Evolutionary conservation across 1,139 yeast species (phyloP).

Genomic region (Lodderomyces theae): DNA sequence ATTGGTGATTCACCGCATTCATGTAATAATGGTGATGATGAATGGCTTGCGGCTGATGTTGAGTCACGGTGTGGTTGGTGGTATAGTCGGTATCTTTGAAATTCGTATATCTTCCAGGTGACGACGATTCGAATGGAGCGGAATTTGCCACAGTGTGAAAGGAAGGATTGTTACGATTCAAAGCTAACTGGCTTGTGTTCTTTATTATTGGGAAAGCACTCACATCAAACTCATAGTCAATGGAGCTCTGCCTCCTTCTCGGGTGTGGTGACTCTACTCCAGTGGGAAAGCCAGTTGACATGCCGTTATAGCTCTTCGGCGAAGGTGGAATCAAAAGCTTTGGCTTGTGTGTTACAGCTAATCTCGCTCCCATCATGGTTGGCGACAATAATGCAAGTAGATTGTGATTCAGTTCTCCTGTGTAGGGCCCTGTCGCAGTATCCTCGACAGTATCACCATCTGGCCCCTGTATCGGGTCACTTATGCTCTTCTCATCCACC

Average conservation of each 20-base stretch:
- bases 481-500: neutral
- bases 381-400: slow-evolving; percentile 27
- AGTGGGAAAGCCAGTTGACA: no score
- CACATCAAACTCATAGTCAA: slow-evolving; percentile 27
- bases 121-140: neutral
- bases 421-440: neutral
- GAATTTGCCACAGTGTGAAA: neutral
- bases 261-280: no score
- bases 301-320: slow-evolving; percentile 4
- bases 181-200: neutral
- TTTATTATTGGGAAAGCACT: slow-evolving; percentile 12
- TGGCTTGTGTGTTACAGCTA: slow-evolving; percentile 28
- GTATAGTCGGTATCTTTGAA: neutral
- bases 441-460: slow-evolving; percentile 4
- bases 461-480: neutral
- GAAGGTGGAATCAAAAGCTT: slow-evolving; percentile 28
- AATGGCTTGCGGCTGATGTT: slow-evolving; percentile 26
- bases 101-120: neutral
- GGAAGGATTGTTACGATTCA: neutral
- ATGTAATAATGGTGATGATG: slow-evolving; percentile 47
- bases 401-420: slow-evolving; percentile 10
- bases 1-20: neutral
- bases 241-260: no score
- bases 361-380: slow-evolving; percentile 38
- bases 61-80: neutral